Conservation (phyloP, 768 basidiomycete species). For the Crucibulum laeve region DNA sequence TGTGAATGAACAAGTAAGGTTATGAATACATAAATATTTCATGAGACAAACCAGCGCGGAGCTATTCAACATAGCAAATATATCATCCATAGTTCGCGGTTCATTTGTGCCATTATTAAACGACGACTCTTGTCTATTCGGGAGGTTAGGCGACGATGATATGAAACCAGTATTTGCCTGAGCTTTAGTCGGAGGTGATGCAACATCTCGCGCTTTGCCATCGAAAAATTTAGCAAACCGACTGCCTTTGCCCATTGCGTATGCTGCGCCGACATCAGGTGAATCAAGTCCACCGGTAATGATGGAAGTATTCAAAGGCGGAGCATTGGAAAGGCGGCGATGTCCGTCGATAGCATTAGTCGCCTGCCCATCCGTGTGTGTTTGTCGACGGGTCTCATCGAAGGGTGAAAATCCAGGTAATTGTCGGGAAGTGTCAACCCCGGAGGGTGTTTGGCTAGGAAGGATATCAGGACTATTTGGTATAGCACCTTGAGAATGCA, state of each 20-base stretch:
- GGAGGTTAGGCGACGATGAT: slow-evolving; percentile 41
- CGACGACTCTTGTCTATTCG: slow-evolving; percentile 43
- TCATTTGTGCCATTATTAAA: slow-evolving; percentile 39
- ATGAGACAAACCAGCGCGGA: slow-evolving; percentile 66
- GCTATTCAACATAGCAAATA: slow-evolving; percentile 76
- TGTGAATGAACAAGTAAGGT: slow-evolving; percentile 9
- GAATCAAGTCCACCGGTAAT: slow-evolving; percentile 22
- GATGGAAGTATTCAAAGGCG: slow-evolving; percentile 16
- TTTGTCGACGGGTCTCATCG: slow-evolving; percentile 37
- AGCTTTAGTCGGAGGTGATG: slow-evolving; percentile 27
- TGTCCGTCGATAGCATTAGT: slow-evolving; percentile 5
- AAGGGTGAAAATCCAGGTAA: slow-evolving; percentile 50
- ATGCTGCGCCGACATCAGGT: slow-evolving; percentile 26
- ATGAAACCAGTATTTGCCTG: slow-evolving; percentile 31
- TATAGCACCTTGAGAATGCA: not conserved
- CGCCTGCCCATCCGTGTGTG: not conserved
- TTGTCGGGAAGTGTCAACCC: slow-evolving; percentile 22
- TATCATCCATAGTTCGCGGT: slow-evolving; percentile 68
- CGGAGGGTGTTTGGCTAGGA: slow-evolving; percentile 10
- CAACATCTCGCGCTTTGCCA: slow-evolving; percentile 52
- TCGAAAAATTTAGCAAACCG: slow-evolving; percentile 89
- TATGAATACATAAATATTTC: not conserved
- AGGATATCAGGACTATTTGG: not conserved
- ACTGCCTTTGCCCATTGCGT: slow-evolving; percentile 65
- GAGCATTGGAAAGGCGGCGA: slow-evolving; percentile 10